Evolutionary conservation across 2,329 filamentous ascomycete genomes (phyloP).

Genomic region (Hymenoscyphus linearis): DNA sequence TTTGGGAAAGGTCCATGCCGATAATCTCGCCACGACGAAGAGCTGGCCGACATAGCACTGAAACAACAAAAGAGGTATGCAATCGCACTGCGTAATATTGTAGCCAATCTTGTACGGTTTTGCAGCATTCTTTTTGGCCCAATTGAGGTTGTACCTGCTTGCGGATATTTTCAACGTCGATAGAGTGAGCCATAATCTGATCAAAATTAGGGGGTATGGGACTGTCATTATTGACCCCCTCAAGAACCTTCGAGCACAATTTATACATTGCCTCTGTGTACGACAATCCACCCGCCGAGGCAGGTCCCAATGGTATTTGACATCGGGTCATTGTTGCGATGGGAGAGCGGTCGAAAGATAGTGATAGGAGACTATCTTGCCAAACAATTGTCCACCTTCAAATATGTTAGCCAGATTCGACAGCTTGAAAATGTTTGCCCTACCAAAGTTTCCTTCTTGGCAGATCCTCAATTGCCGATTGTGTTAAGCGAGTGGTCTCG

Average conservation of each 20-base stretch:
- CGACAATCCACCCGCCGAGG: conserved; percentile 43
- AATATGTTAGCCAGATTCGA: conserved; percentile 8
- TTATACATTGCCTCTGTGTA: conserved; percentile 63
- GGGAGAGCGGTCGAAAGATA: conserved; percentile 61
- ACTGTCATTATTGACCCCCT: conserved; percentile 30
- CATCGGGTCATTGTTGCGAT: conserved; percentile 46
- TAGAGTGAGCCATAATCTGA: conserved; percentile 54
- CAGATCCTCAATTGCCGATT: conserved; percentile 19
- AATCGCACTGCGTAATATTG: conserved; percentile 61
- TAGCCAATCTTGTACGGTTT: conserved; percentile 56
- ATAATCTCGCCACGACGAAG: conserved; percentile 44
- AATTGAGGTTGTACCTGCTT: conserved; percentile 48
- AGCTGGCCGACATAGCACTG: conserved; percentile 58
- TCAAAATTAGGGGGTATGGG: conserved; percentile 26
- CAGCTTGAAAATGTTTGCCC: neutral
- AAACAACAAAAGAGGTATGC: conserved; percentile 61
- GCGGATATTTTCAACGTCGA: conserved; percentile 36
- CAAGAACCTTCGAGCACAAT: conserved; percentile 55
- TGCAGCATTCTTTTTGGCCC: conserved; percentile 56
- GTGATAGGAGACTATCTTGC: conserved; percentile 61
- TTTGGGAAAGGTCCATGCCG: conserved; percentile 49
- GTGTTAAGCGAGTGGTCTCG: conserved; percentile 25
- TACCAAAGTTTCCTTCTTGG: conserved; percentile 31
- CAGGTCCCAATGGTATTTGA: conserved; percentile 49
- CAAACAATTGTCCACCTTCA: conserved; percentile 56